Conservation (phyloP, 2,329 filamentous ascomycete species). For the Hymenoscyphus repandus region DNA sequence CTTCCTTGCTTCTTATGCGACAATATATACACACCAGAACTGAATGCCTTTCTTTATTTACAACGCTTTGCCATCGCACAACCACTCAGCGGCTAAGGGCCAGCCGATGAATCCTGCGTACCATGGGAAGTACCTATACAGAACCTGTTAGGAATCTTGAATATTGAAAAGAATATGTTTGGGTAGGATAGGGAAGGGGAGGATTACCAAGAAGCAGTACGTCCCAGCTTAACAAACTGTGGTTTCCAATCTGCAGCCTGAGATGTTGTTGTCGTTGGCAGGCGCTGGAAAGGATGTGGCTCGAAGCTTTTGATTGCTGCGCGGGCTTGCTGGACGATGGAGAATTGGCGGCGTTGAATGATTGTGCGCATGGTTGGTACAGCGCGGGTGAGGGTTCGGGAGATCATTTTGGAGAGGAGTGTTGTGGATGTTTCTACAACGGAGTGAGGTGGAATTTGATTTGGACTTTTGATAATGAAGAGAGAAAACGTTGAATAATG, state of each 20-base stretch:
- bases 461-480: no score
- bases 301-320: conserved; percentile 13
- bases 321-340: conserved; percentile 14
- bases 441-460: neutral
- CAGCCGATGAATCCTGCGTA: conserved; percentile 15
- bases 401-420: neutral
- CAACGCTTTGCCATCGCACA: conserved; percentile 10
- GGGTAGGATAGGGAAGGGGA: neutral
- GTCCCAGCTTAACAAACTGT: conserved; percentile 12
- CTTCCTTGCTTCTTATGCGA: no score
- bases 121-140: conserved; percentile 17
- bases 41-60: neutral
- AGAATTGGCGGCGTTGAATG: conserved; percentile 13
- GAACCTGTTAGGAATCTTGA: neutral
- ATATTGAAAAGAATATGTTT: neutral
- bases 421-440: neutral
- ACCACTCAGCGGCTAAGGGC: conserved; percentile 9
- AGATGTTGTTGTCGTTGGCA: conserved; percentile 9
- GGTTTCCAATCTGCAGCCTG: conserved; percentile 18
- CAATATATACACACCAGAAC: neutral
- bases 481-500: no score
- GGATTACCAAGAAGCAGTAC: conserved; percentile 19
- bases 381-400: neutral
- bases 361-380: conserved; percentile 10
- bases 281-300: conserved; percentile 20